Evolutionary conservation across 495 filamentous ascomycete species (phyloP).

Genomic region (Acidiella bohemica): DNA sequence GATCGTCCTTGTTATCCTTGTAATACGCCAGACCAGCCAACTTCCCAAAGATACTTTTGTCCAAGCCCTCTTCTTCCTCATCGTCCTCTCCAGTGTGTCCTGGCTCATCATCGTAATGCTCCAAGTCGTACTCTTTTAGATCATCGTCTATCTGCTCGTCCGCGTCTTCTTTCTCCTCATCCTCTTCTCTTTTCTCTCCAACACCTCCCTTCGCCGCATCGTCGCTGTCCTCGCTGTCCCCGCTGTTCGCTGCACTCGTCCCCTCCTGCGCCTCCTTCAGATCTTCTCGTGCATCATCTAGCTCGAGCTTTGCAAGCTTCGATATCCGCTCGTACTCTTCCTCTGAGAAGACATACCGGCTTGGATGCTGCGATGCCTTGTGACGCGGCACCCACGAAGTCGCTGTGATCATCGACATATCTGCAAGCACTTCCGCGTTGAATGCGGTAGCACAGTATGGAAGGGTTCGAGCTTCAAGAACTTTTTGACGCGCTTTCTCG

Average conservation of each 20-base stretch:
- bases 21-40: constrained; percentile 87
- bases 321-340: constrained; percentile 85
- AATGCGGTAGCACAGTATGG: too few relatives aligned
- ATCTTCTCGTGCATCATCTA: constrained; percentile 84
- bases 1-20: constrained; percentile 81
- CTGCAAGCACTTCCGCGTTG: too few relatives aligned
- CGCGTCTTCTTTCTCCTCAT: constrained; percentile 14
- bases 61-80: constrained; percentile 43
- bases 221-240: constrained; percentile 19
- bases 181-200: constrained; percentile 18
- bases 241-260: constrained; percentile 3
- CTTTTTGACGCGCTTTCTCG: too few relatives aligned
- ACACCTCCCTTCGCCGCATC: constrained; percentile 25
- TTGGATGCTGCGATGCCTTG: constrained; percentile 81
- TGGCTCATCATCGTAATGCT: constrained; percentile 66
- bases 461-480: too few relatives aligned
- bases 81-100: constrained; percentile 65
- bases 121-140: constrained; percentile 87
- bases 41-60: constrained; percentile 88
- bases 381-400: constrained; percentile 89
- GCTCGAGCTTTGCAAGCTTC: constrained; percentile 71
- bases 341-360: constrained; percentile 83
- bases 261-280: constrained; percentile 47
- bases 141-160: constrained; percentile 46
- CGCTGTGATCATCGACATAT: constrained; percentile 92